Conservation (phyloP, 768 basidiomycete genomes). For the Psilocybe sp. region DNA sequence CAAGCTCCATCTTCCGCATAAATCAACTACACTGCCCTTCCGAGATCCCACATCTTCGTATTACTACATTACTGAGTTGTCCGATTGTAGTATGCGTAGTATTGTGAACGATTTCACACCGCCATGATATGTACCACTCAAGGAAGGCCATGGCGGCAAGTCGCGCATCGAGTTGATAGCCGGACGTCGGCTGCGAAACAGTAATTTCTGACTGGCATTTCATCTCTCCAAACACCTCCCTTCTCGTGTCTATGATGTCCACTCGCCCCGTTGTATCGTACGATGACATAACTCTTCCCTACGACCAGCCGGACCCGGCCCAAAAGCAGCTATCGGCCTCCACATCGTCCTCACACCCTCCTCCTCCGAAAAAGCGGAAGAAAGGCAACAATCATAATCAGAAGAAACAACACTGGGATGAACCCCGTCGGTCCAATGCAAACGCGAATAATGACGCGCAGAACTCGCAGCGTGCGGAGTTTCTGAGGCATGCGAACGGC, state of each 20-base stretch:
- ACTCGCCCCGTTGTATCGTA: conserved; percentile 55
- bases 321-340: conserved; percentile 7
- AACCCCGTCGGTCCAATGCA: conserved; percentile 24
- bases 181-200: too few relatives aligned
- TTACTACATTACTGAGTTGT: too few relatives aligned
- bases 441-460: conserved; percentile 4
- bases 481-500: conserved; percentile 9
- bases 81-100: too few relatives aligned
- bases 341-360: conserved; percentile 15
- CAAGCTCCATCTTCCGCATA: too few relatives aligned
- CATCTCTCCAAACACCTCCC: too few relatives aligned
- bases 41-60: too few relatives aligned
- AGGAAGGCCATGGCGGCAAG: too few relatives aligned
- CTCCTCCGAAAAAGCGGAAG: conserved; percentile 58
- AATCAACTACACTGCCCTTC: too few relatives aligned
- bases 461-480: conserved; percentile 2
- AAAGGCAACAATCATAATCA: conserved; percentile 33
- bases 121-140: too few relatives aligned
- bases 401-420: conserved; percentile 41
- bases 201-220: too few relatives aligned
- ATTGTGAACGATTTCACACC: too few relatives aligned
- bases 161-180: too few relatives aligned
- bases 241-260: conserved; percentile 14
- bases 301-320: conserved; percentile 15
- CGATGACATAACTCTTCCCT: conserved; percentile 57